Conservation (phyloP, 2,329 filamentous ascomycete genomes). For the Hypoxylon sp. region DNA sequence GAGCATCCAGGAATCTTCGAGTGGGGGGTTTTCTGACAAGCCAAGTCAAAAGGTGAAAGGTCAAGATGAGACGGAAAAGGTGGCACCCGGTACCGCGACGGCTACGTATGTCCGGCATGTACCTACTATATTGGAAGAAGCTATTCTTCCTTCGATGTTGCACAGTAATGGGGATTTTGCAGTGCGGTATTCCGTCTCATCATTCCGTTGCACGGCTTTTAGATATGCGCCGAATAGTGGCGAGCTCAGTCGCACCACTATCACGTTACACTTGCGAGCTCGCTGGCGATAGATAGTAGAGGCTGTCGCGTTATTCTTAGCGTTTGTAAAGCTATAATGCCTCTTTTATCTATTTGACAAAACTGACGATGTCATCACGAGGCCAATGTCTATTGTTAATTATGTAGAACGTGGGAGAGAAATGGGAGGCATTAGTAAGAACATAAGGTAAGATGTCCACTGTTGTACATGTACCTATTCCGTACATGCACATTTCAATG, state of each 20-base stretch:
- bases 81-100: conserved; percentile 31
- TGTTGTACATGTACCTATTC: neutral
- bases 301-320: conserved; percentile 30
- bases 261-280: conserved; percentile 37
- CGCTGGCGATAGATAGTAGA: conserved; percentile 26
- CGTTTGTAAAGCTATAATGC: conserved; percentile 11
- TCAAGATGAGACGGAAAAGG: conserved; percentile 20
- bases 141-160: conserved; percentile 33
- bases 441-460: conserved; percentile 2
- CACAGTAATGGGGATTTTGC: conserved; percentile 23
- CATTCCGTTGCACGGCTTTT: conserved; percentile 33
- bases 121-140: conserved; percentile 35
- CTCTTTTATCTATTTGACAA: conserved; percentile 11
- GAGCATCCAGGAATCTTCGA: conserved; percentile 39
- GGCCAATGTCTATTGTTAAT: conserved; percentile 22
- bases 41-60: conserved; percentile 25
- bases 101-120: conserved; percentile 37
- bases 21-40: conserved; percentile 27
- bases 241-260: conserved; percentile 42
- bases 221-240: conserved; percentile 36
- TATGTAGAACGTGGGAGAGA: conserved; percentile 11
- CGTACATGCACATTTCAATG: neutral
- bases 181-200: conserved; percentile 29
- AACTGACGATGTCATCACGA: conserved; percentile 24
- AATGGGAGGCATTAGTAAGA: conserved; percentile 14